Percentiles rank a stretch among this genome's conserved stretches.
These are phyloP conservation scores for Rhodosporidiobolus odoratus DNA, from an alignment of 768 basidiomycete species.

Conservation along the genomic window DNA sequence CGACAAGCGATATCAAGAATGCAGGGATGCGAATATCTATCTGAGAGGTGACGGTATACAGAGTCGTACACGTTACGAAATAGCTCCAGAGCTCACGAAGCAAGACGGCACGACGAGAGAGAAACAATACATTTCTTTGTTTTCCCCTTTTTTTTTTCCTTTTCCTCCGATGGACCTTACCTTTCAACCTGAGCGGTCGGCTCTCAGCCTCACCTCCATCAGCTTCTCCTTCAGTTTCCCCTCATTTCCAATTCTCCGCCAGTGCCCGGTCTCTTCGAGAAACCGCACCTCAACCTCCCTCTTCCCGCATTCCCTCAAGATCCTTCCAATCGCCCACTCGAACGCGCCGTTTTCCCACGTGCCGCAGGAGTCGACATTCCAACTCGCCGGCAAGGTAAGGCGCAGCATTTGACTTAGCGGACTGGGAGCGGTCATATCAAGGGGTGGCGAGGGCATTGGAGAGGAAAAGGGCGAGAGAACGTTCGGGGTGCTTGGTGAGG, in stretches of 20 bases:
- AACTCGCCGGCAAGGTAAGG: slow-evolving; percentile 6
- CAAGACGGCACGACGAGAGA: too few relatives aligned
- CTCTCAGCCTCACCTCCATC: neutral
- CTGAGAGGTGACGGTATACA: too few relatives aligned
- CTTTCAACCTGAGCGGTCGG: neutral
- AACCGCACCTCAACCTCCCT: slow-evolving; percentile 4
- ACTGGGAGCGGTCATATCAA: neutral
- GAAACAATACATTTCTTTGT: neutral
- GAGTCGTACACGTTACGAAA: too few relatives aligned
- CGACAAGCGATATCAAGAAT: too few relatives aligned
- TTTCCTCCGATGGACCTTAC: neutral
- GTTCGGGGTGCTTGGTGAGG: neutral
- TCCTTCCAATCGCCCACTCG: slow-evolving; percentile 7
- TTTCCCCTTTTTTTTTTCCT: neutral
- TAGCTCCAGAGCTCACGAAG: too few relatives aligned
- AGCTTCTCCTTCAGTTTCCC: neutral
- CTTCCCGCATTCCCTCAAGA: neutral
- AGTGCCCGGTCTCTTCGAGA: neutral
- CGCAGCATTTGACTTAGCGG: slow-evolving; percentile 2
- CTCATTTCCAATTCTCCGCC: neutral
- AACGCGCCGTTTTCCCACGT: slow-evolving; percentile 8
- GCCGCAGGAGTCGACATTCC: neutral
- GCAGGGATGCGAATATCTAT: too few relatives aligned
- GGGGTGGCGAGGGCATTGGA: neutral
- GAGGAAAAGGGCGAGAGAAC: slow-evolving; percentile 13